Base-by-base conservation (phyloP, 1,139 yeast genomes). In the Candida pseudoviswanathii region DNA sequence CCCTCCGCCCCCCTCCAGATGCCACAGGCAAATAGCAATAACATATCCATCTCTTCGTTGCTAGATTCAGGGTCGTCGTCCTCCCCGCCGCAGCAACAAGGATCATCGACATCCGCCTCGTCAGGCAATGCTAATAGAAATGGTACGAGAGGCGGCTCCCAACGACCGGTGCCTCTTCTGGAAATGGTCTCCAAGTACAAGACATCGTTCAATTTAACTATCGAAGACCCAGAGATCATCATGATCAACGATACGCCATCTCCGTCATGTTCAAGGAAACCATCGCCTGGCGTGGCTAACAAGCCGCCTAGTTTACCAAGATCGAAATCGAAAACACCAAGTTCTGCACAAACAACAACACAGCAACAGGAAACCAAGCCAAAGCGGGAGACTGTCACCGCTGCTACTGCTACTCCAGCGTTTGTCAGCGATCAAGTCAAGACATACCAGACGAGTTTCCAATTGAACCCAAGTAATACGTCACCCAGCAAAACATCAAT, bases 381-480 rank as follows among this genome's bases (percentile, higher is more conserved):
- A 49, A 29, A 44, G 41, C 11, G 38, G 40, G 32, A 38, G 27
- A 45, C 26, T 46, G 8, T 45, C 51, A 33, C 60, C 60, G 27
- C 53, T 25, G 54, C 57, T 8, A 58, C 59, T 24, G 58, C 58
- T 36, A 54, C 62, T 25, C 44, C 58, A 4, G 45, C 53, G 3
- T 31, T 49, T 21, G 40, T 49, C 22, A 58, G 59, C 42, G 71
- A 66, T 25, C 65, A 64, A 38, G 62, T 71, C 43, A 65, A 62
- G 48, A 61, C 61, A 52, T 72, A 67, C 54, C 75, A 70, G 53
- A 68, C 77, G 0, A 63, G 59, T 45, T 65, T 72, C 51, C 62
- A 61, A 38, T 41, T 63, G 21, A 51, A 45, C 29, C 52, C 52
- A 27, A 26, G 47, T 10, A 36, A 11, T 6, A 39, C 45, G 2